These are phyloP conservation scores for Penicillium desertorum DNA, from an alignment of 495 filamentous ascomycete genomes.

Conservation along the genomic window DNA sequence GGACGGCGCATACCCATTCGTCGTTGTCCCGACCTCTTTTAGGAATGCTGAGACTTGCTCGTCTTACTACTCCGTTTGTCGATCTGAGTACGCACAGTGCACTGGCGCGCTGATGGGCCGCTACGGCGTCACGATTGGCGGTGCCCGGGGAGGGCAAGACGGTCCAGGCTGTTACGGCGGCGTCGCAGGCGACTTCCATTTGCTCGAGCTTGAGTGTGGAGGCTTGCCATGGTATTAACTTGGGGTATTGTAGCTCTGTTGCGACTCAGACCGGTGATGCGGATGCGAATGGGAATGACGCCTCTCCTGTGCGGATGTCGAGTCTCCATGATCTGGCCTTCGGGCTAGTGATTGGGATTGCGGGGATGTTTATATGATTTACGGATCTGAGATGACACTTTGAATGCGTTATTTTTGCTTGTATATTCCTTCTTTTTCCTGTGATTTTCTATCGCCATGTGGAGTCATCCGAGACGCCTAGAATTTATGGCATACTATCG, in stretches of 20 bases:
- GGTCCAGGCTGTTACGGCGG: slow-evolving; percentile 54
- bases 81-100: slow-evolving; percentile 62
- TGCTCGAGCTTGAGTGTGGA: slow-evolving; percentile 62
- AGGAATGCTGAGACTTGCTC: slow-evolving; percentile 62
- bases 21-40: slow-evolving; percentile 66
- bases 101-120: slow-evolving; percentile 55
- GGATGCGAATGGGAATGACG: slow-evolving; percentile 37
- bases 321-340: slow-evolving; percentile 46
- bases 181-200: slow-evolving; percentile 57
- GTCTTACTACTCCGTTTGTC: slow-evolving; percentile 64
- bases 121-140: slow-evolving; percentile 47
- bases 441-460: slow-evolving; percentile 1
- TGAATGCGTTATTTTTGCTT: slow-evolving; percentile 7
- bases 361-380: slow-evolving; percentile 46
- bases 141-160: slow-evolving; percentile 57
- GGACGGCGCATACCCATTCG: slow-evolving; percentile 58
- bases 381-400: slow-evolving; percentile 18
- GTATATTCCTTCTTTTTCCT: slow-evolving; percentile 11
- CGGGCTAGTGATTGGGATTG: slow-evolving; percentile 43
- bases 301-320: slow-evolving; percentile 25
- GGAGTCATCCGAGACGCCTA: background rate
- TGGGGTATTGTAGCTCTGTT: slow-evolving; percentile 52
- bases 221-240: slow-evolving; percentile 60
- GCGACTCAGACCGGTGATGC: slow-evolving; percentile 34
- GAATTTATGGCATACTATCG: background rate